Evolutionary conservation across 2,329 filamentous ascomycete species (phyloP).

Genomic region (Neofusicoccum sp.): DNA sequence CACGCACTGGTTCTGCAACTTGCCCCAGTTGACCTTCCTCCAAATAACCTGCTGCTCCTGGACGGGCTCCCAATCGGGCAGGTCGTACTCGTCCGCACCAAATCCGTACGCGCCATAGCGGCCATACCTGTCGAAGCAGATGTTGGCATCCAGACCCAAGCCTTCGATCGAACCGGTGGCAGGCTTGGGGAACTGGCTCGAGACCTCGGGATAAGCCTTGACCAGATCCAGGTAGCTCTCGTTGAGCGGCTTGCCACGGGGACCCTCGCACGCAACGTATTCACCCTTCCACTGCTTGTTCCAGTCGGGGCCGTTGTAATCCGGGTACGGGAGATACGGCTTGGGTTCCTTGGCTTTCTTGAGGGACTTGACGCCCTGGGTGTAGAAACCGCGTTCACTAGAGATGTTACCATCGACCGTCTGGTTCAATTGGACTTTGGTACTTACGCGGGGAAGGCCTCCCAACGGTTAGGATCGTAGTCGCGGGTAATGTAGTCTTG

Average conservation of each 20-base stretch:
- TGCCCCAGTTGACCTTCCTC: slow-evolving; percentile 67
- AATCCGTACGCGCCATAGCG: slow-evolving; percentile 58
- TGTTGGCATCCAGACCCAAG: slow-evolving; percentile 48
- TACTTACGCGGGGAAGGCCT: slow-evolving; percentile 41
- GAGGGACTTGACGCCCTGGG: not conserved
- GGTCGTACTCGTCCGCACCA: slow-evolving; percentile 49
- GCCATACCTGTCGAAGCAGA: slow-evolving; percentile 62
- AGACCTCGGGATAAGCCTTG: slow-evolving; percentile 60
- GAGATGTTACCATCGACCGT: not conserved
- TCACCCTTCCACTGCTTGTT: slow-evolving; percentile 55
- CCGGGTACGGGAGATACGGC: slow-evolving; percentile 68
- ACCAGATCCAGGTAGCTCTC: slow-evolving; percentile 60
- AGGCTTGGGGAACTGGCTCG: slow-evolving; percentile 41
- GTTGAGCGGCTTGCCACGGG: slow-evolving; percentile 52
- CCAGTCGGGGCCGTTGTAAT: slow-evolving; percentile 65
- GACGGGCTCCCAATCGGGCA: slow-evolving; percentile 38
- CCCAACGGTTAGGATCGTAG: slow-evolving; percentile 51
- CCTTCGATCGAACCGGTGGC: slow-evolving; percentile 39
- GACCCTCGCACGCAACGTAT: slow-evolving; percentile 64
- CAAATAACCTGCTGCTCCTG: slow-evolving; percentile 49
- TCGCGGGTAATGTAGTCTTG: slow-evolving; percentile 41
- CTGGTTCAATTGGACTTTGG: not conserved
- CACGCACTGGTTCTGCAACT: slow-evolving; percentile 65
- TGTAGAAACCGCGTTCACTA: slow-evolving; percentile 12
- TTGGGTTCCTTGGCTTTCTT: slow-evolving; percentile 42